A percentile compares a stretch with the other conserved stretches of the same genome.
Evolutionary conservation across 2,329 filamentous ascomycete species (phyloP).

Genomic region (Phaeophleospora eucalypticola): DNA sequence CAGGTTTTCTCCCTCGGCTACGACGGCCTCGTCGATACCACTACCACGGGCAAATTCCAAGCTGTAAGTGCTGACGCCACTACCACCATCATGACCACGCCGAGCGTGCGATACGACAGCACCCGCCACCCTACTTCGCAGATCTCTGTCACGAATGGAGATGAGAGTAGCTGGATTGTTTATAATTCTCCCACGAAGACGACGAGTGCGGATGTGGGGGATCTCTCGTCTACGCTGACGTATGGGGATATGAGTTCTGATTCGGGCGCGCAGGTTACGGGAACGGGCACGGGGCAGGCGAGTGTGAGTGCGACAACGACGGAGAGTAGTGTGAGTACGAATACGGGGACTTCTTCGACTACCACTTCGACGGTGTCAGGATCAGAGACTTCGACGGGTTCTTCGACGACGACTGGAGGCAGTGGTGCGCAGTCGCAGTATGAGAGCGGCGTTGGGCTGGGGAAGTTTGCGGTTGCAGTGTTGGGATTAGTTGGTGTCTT

Average conservation of each 20-base stretch:
- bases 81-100: not conserved
- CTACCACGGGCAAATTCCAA: constrained; percentile 10
- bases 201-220: not conserved
- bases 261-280: not conserved
- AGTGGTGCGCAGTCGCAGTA: constrained; percentile 3
- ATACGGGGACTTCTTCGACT: not conserved
- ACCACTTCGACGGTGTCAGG: not conserved
- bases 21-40: constrained; percentile 15
- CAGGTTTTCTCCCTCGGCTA: constrained; percentile 15
- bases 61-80: constrained; percentile 1
- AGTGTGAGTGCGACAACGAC: not conserved
- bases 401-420: constrained; percentile 1
- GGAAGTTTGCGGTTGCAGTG: not conserved
- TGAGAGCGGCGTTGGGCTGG: not conserved
- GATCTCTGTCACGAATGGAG: not conserved
- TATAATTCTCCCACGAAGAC: too few relatives aligned
- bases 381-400: not conserved
- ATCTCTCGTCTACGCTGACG: not conserved
- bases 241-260: not conserved
- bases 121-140: not conserved
- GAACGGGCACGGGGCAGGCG: not conserved
- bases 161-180: not conserved
- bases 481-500: constrained; percentile 1
- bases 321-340: not conserved
- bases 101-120: not conserved